These are phyloP conservation scores for Ophiocordyceps polyrhachis-furcata DNA, from an alignment of 2,329 filamentous ascomycete genomes.

Conservation along the genomic window DNA sequence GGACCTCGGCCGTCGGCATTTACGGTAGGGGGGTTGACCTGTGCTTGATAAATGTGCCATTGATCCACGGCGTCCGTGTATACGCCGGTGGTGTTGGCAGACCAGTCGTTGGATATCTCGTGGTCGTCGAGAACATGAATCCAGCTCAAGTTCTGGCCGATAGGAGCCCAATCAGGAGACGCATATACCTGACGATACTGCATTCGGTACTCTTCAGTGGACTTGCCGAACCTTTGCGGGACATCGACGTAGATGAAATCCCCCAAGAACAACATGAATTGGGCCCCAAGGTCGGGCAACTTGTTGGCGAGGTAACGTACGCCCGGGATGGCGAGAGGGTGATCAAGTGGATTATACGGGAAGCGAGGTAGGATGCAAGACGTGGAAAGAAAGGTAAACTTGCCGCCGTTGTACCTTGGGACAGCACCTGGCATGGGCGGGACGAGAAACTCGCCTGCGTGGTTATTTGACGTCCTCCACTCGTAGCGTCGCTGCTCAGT, in stretches of 20 bases:
- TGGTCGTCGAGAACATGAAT: conserved; percentile 95
- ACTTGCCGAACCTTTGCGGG: conserved; percentile 56
- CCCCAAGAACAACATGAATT: conserved; percentile 67
- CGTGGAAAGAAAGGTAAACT: conserved; percentile 79
- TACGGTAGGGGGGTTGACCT: conserved; percentile 62
- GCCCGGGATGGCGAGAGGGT: conserved; percentile 67
- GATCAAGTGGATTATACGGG: conserved; percentile 70
- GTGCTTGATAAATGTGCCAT: conserved; percentile 71
- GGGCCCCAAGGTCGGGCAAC: conserved; percentile 51
- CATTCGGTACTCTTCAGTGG: conserved; percentile 59
- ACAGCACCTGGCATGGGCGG: conserved; percentile 52
- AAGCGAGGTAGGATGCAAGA: conserved; percentile 87
- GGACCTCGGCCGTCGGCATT: conserved; percentile 21
- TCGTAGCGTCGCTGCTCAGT: conserved; percentile 58
- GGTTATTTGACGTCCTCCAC: conserved; percentile 74
- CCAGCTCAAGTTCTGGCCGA: conserved; percentile 74
- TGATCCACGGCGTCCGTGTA: conserved; percentile 68
- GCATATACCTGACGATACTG: conserved; percentile 94
- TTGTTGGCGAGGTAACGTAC: conserved; percentile 58
- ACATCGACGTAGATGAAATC: conserved; percentile 90
- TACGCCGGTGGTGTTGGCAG: conserved; percentile 59
- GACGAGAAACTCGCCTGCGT: conserved; percentile 63
- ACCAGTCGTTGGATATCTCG: conserved; percentile 78
- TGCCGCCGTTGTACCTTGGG: conserved; percentile 40
- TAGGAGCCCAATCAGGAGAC: conserved; percentile 72